A percentile compares a stretch with the other conserved stretches of the same genome.
phyloP scores from a whole-genome alignment of 257 asterid species.

The Ocimum tenuiflorum region DNA sequence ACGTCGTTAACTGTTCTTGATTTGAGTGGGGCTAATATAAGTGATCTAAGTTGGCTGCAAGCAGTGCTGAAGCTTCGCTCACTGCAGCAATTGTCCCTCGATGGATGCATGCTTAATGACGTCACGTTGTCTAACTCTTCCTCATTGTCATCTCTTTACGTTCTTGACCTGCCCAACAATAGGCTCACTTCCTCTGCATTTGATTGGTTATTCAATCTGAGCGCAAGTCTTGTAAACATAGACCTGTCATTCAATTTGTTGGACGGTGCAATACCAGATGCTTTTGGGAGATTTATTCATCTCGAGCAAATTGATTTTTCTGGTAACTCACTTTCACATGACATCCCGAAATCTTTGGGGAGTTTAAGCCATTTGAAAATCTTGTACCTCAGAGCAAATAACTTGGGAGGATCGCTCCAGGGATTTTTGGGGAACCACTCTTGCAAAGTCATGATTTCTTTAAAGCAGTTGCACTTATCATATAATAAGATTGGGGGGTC shows the following conservation, averaged over 20 bases:
- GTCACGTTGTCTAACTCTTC: slow-evolving; percentile 7
- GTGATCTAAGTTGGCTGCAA: neutral
- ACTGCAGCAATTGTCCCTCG: neutral
- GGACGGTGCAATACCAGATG: slow-evolving; percentile 24
- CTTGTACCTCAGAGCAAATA: neutral
- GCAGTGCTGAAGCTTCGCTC: neutral
- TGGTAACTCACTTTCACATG: slow-evolving; percentile 6
- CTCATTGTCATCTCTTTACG: slow-evolving; percentile 8
- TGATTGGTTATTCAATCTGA: slow-evolving; percentile 14
- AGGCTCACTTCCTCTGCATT: slow-evolving; percentile 3
- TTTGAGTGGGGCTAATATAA: neutral
- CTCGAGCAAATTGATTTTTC: slow-evolving; percentile 14
- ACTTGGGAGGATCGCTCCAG: slow-evolving; percentile 1
- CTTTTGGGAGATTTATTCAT: slow-evolving; percentile 14
- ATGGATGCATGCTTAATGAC: neutral
- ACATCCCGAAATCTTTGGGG: slow-evolving; percentile 18
- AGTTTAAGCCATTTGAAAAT: slow-evolving; percentile 7
- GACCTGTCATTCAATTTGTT: slow-evolving; percentile 17
- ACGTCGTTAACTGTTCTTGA: neutral
- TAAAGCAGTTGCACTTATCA: neutral
- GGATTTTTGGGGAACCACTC: slow-evolving; percentile 1
- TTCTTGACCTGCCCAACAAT: neutral
- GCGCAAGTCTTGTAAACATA: slow-evolving; percentile 7
- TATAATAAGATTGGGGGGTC: slow-evolving; percentile 16
- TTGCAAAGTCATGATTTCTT: neutral